phyloP scores from a whole-genome alignment of 1,139 yeast species.

The Suhomyces guaymorum region DNA sequence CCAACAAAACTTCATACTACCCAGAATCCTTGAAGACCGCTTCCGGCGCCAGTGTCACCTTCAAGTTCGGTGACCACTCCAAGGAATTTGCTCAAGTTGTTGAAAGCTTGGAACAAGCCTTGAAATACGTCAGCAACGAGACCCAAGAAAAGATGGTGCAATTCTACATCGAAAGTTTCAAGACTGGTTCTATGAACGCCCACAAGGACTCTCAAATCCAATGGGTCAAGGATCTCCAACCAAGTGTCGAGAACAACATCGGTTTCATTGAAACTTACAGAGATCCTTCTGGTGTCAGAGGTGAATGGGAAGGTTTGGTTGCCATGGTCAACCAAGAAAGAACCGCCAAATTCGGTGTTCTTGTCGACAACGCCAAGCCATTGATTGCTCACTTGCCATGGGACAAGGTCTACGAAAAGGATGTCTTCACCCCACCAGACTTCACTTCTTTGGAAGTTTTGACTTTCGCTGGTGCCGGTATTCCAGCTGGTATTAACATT shows the following conservation, averaged over 20 bases:
- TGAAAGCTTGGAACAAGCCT: slow-evolving; percentile 56
- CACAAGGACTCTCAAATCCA: slow-evolving; percentile 81
- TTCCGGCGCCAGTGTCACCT: slow-evolving; percentile 40
- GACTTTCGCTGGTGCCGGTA: slow-evolving; percentile 86
- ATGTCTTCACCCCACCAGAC: slow-evolving; percentile 86
- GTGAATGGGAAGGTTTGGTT: slow-evolving; percentile 92
- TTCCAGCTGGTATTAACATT: slow-evolving; percentile 90
- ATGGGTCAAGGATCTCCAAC: slow-evolving; percentile 88
- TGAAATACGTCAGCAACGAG: slow-evolving; percentile 67
- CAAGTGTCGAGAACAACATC: slow-evolving; percentile 79
- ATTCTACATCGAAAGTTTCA: slow-evolving; percentile 67
- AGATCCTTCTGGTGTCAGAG: slow-evolving; percentile 89
- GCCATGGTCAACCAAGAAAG: slow-evolving; percentile 91
- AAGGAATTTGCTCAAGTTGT: slow-evolving; percentile 63
- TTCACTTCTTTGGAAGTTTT: slow-evolving; percentile 86
- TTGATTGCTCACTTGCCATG: slow-evolving; percentile 75
- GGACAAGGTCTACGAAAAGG: slow-evolving; percentile 74
- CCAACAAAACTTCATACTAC: slow-evolving; percentile 46
- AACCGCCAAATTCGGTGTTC: slow-evolving; percentile 71
- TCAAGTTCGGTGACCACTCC: slow-evolving; percentile 76
- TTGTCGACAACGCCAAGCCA: slow-evolving; percentile 65
- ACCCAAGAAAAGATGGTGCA: slow-evolving; percentile 66
- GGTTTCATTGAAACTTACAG: slow-evolving; percentile 92
- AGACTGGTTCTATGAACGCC: slow-evolving; percentile 81
- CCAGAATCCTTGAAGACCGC: slow-evolving; percentile 31